These are phyloP conservation scores for Sporothrix brunneoviolacea DNA, from an alignment of 2,329 filamentous ascomycete genomes.

Conservation along the genomic window DNA sequence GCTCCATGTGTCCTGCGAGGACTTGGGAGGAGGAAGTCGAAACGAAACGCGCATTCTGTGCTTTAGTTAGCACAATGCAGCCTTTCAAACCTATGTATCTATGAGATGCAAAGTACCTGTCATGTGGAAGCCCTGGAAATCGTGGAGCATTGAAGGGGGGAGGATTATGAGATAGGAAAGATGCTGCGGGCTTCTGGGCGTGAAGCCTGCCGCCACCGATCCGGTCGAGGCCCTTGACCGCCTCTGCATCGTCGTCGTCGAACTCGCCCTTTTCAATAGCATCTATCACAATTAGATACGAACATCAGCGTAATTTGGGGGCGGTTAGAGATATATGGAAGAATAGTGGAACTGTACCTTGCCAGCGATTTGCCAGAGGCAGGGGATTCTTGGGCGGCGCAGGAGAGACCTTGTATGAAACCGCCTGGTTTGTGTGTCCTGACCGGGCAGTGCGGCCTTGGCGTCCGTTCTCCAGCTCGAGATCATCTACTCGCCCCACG, in stretches of 20 bases:
- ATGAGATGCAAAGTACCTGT: no score
- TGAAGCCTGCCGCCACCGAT: slow-evolving; percentile 18
- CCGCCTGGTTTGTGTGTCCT: not conserved
- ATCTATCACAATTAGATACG: slow-evolving; percentile 1
- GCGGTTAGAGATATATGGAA: not conserved
- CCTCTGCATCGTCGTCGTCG: slow-evolving; percentile 20
- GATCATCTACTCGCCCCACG: slow-evolving; percentile 14
- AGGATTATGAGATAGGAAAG: not conserved
- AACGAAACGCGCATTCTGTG: not conserved
- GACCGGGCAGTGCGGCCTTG: not conserved
- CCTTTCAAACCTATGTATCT: no score
- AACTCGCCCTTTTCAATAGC: slow-evolving; percentile 16
- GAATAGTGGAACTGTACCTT: not conserved
- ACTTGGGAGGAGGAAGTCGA: not conserved
- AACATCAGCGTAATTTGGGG: no score
- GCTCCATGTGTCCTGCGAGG: not conserved
- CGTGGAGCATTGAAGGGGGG: not conserved
- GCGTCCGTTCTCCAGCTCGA: slow-evolving; percentile 16
- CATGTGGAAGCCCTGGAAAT: not conserved
- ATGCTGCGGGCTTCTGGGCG: slow-evolving; percentile 2
- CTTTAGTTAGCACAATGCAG: not conserved
- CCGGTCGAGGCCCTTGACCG: slow-evolving; percentile 15
- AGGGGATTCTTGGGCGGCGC: not conserved
- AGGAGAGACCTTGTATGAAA: not conserved
- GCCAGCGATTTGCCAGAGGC: slow-evolving; percentile 10